These are phyloP conservation scores for Colletotrichum sp. DNA, from an alignment of 2,329 filamentous ascomycete species.

Conservation along the genomic window DNA sequence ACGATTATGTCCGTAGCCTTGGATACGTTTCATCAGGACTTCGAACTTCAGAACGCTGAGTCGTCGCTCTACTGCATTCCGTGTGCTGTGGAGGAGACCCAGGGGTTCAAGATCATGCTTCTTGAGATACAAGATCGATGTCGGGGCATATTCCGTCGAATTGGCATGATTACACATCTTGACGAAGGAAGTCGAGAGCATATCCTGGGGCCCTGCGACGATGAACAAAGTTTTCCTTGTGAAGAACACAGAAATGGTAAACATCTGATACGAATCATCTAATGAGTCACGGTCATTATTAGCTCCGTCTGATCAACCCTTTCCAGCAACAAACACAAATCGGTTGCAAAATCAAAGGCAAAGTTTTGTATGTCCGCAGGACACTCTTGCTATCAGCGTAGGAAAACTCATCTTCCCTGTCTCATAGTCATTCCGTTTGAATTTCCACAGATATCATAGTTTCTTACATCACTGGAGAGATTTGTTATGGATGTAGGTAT, in stretches of 20 bases:
- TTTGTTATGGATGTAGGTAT: no score
- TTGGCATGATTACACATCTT: background rate
- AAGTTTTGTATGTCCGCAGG: background rate
- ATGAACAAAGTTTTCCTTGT: background rate
- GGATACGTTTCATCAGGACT: accelerated
- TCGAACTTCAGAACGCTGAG: background rate
- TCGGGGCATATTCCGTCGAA: background rate
- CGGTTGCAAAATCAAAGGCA: background rate
- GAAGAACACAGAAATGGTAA: background rate
- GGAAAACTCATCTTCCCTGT: background rate
- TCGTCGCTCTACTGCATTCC: background rate
- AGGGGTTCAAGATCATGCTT: accelerated
- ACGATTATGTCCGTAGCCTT: background rate
- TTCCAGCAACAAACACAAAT: background rate
- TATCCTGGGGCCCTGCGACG: background rate
- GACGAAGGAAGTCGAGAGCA: background rate
- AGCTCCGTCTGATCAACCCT: background rate
- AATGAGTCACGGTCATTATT: accelerated
- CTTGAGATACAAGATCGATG: background rate
- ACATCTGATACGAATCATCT: background rate
- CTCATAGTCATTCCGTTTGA: background rate
- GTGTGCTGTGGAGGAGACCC: accelerated
- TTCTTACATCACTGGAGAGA: no score
- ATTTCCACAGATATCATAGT: no score
- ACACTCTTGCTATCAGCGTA: background rate